Base-by-base conservation (phyloP, 2,329 filamentous ascomycete species). In the Cercospora sojina region DNA sequence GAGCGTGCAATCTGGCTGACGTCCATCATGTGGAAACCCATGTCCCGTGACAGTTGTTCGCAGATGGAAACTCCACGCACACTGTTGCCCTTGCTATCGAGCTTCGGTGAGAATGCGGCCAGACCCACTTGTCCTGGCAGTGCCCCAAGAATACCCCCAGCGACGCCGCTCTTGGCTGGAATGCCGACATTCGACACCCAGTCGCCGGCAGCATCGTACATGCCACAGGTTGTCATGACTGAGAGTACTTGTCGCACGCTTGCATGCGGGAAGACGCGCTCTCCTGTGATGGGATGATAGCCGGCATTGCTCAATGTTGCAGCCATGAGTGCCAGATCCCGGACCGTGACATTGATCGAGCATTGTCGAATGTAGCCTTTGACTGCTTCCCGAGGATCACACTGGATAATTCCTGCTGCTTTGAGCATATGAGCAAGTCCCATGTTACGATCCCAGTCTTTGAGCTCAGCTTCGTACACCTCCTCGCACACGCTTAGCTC, bases 171-270 rank as follows among this genome's bases (percentile, higher is more conserved):
- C 72, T 80, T 80, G 16, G 78, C 78, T 0, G 78, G 78, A 31
- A 80, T 79, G 2, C 78, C 78, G 5, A 80, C 76, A 23, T 74
- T 76, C 6, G 77, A 79, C 1, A 80, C 76, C 78, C 78, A 80
- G 58, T 79, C 77, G 4, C 78, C 78, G 0, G 78, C 78, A n/a
- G 77, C 77, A 68, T 80, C 74, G 69, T 80, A 80, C 78, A 80
- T 80, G 31, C 79, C 78, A 51, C 79, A 80, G 0, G 79, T 80
- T 0, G 79, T 80, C 78, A 80, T 80, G 63, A 80, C 76, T 8
- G 79, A 80, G 2, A 80, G 72, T 0, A 80, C 78, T 53, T 80
- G 79, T 7, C 79, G 76, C 0, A 80, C 78, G 58, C 77, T 79
- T 2, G 69, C 67, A 3, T 78, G 77, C 0, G 78, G 77, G 10